These are phyloP conservation scores for Kodamaea sp. DNA, from an alignment of 1,139 yeast species.

Conservation along the genomic window DNA sequence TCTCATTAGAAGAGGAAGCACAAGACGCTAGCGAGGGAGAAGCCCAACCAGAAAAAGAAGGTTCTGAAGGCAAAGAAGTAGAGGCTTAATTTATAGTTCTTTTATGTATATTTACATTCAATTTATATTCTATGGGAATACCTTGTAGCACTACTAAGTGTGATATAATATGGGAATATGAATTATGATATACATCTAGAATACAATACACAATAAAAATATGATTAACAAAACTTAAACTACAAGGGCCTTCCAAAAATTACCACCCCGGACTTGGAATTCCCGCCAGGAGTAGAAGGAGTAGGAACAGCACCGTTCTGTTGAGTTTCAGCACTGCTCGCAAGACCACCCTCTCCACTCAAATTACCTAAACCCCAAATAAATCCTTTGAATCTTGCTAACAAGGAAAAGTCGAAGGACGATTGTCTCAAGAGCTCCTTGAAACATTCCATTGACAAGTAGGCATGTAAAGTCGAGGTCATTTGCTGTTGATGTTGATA, in stretches of 20 bases:
- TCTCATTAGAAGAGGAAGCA: constrained; percentile 20
- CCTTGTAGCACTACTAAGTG: neutral
- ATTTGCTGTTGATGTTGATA: constrained; percentile 42
- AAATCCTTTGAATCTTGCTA: constrained; percentile 46
- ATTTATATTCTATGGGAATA: neutral
- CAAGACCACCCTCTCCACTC: constrained; percentile 16
- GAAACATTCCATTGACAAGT: constrained; percentile 58
- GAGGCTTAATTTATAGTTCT: constrained; percentile 11
- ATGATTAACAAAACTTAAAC: neutral
- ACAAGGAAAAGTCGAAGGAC: constrained; percentile 34
- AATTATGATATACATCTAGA: constrained; percentile 4
- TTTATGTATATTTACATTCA: constrained; percentile 10
- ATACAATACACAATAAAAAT: constrained; percentile 6
- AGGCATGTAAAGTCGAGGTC: constrained; percentile 52
- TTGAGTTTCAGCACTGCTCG: constrained; percentile 14
- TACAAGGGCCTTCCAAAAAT: constrained; percentile 38
- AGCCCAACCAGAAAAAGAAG: constrained; percentile 9
- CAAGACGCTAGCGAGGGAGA: constrained; percentile 30
- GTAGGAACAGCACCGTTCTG: constrained; percentile 20
- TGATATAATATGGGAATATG: neutral
- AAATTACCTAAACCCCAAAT: constrained; percentile 54
- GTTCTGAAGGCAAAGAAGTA: constrained; percentile 4
- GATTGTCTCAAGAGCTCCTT: constrained; percentile 53
- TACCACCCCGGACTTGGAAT: constrained; percentile 27
- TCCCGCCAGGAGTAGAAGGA: constrained; percentile 26